Base-by-base conservation (phyloP, 345 rosid species). In the Laguncularia racemosa region DNA sequence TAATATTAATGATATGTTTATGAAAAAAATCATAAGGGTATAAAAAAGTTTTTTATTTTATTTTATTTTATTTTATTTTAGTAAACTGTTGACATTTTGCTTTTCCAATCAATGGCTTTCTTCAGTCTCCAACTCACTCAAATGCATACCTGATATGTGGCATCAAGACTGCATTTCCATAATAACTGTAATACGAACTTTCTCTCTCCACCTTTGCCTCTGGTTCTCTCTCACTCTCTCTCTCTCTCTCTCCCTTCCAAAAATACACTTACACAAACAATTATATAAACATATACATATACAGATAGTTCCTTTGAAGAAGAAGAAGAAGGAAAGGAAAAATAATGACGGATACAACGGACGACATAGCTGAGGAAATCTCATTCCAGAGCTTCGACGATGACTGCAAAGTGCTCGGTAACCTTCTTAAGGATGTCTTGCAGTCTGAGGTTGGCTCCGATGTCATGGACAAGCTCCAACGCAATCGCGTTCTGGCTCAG, bases 311-410 rank as follows among this genome's bases (percentile, higher is more conserved):
- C 14, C 8, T 19, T 26, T 20, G 51, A 46, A 45, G 55, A 46
- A 57, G 53, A 47, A 47, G 18, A 12, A 16, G 18, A 16, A 14
- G 50, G 14, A 9, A 10, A 16, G 28, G 28, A 23, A 47, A 47
- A 14, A 63, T 10, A 33, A 92, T 93, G 99, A 89, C 97, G 76
- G 99, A 89, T 69, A 85, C 91, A 2, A 93, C 95, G 16, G 97
- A 93, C 71, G 99, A 93, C 67, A 86, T 89, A 59, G 90, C 97
- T 0, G 97, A 93, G 74, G 97, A 76, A 60, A 89, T 93, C 60
- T 86, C 97, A 44, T 93, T 89, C 62, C 99, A 89, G 61, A 83
- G 82, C 80, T 93, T 80, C 64, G 99, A 93, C 8, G 99, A 89
- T 55, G 97, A 89, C 53, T 89, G 96, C 66, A 89, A 93, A 75